A percentile compares a stretch with the other conserved stretches of the same genome.
These are phyloP conservation scores for Chrysanthemum seticuspe DNA, from an alignment of 129 eudicot genomes.

Conservation along the genomic window DNA sequence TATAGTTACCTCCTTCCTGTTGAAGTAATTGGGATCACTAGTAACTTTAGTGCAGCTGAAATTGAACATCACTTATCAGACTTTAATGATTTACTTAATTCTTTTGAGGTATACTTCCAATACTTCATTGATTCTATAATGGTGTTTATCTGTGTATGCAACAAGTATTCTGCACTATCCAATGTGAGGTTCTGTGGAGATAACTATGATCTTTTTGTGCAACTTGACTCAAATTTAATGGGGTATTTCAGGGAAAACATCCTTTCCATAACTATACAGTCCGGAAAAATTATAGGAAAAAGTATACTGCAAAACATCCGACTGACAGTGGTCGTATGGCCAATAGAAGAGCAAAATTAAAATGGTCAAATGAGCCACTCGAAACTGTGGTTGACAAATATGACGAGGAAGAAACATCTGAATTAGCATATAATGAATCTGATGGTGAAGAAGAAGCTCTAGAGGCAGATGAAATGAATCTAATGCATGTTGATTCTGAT, in stretches of 20 bases:
- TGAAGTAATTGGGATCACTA: slow-evolving; percentile 76
- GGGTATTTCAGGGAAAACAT: slow-evolving; percentile 73
- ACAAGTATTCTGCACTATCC: neutral
- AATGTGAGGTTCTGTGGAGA: neutral
- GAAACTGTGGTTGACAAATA: slow-evolving; percentile 30
- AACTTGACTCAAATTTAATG: neutral
- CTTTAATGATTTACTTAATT: slow-evolving; percentile 57
- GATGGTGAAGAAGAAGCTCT: slow-evolving; percentile 42
- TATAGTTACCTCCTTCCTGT: slow-evolving; percentile 95
- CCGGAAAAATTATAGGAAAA: slow-evolving; percentile 68
- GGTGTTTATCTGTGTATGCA: neutral
- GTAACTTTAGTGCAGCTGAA: slow-evolving; percentile 51
- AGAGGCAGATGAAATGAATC: slow-evolving; percentile 38
- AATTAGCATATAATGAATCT: slow-evolving; percentile 23
- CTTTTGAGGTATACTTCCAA: slow-evolving; percentile 64
- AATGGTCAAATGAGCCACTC: slow-evolving; percentile 33
- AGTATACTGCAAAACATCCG: slow-evolving; percentile 30
- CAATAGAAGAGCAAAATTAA: slow-evolving; percentile 37
- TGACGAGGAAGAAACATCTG: slow-evolving; percentile 34
- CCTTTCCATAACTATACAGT: slow-evolving; percentile 93
- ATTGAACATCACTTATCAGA: slow-evolving; percentile 66
- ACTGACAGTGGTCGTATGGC: slow-evolving; percentile 32
- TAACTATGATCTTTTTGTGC: neutral
- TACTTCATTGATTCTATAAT: neutral
- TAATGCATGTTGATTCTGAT: slow-evolving; percentile 10